Evolutionary conservation across 2,329 filamentous ascomycete species (phyloP).

Genomic region (Aspergillus amoenus): DNA sequence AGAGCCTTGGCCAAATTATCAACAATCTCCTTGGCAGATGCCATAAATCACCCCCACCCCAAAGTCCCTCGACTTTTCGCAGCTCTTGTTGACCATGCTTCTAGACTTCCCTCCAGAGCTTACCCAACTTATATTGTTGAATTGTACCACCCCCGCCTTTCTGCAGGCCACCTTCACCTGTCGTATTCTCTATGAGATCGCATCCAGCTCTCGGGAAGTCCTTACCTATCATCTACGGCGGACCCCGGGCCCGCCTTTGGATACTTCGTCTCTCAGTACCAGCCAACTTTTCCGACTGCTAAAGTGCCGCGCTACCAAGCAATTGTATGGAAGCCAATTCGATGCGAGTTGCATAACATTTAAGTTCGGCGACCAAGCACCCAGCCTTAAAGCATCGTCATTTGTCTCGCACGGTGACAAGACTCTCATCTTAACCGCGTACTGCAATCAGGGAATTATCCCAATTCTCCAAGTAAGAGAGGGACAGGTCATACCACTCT

Average conservation of each 20-base stretch:
- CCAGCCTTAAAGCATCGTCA: constrained; percentile 37
- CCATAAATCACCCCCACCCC: neutral
- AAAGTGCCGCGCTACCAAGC: constrained; percentile 27
- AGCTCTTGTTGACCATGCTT: constrained; percentile 24
- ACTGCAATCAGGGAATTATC: constrained; percentile 28
- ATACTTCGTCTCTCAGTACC: constrained; percentile 18
- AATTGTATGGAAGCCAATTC: constrained; percentile 39
- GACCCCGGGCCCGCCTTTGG: constrained; percentile 32
- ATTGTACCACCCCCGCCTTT: constrained; percentile 35
- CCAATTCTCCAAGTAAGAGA: constrained; percentile 25
- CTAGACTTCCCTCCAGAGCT: constrained; percentile 41
- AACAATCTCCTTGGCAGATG: neutral
- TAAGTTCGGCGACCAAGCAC: constrained; percentile 22
- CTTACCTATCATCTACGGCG: constrained; percentile 37
- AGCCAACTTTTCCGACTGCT: constrained; percentile 34
- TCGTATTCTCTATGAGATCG: constrained; percentile 35
- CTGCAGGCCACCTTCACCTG: constrained; percentile 40
- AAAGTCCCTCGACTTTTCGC: neutral
- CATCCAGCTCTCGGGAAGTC: constrained; percentile 34
- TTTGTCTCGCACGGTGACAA: constrained; percentile 20
- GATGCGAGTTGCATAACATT: constrained; percentile 31
- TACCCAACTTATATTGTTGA: constrained; percentile 37
- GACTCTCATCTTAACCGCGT: constrained; percentile 28
- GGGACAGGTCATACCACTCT: constrained; percentile 16
- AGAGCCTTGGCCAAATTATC: neutral